Conservation (phyloP, 345 rosid genomes). For the Murraya koenigii region DNA sequence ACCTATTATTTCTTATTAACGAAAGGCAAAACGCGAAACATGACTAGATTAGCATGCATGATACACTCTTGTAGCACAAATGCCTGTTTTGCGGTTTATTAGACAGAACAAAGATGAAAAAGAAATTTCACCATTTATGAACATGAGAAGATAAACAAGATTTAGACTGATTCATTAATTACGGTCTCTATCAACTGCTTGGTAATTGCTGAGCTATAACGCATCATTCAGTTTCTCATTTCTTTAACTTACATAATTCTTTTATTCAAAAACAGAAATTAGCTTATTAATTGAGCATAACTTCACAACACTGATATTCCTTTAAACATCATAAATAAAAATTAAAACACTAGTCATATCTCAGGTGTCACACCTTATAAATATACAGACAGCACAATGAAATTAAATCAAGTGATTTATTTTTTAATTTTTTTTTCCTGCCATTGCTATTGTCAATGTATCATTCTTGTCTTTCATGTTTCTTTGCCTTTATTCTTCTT, state of each 20-base stretch:
- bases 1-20: too few relatives aligned
- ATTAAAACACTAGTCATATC: neutral
- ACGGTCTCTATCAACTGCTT: neutral
- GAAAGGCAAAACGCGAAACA: too few relatives aligned
- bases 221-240: neutral
- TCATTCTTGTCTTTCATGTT: neutral
- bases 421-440: too few relatives aligned
- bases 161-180: neutral
- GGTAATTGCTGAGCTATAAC: neutral
- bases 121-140: neutral
- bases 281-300: neutral
- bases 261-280: too few relatives aligned
- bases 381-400: neutral
- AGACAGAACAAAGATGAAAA: too few relatives aligned
- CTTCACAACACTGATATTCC: neutral
- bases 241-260: neutral
- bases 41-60: too few relatives aligned
- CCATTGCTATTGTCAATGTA: neutral
- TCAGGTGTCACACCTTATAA: neutral
- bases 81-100: too few relatives aligned
- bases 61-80: too few relatives aligned
- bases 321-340: neutral
- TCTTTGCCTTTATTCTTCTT: neutral
- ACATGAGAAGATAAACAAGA: neutral
- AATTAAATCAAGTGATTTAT: neutral